phyloP scores from a whole-genome alignment of 2,329 filamentous ascomycete species.

The Leptographium wingfieldii region DNA sequence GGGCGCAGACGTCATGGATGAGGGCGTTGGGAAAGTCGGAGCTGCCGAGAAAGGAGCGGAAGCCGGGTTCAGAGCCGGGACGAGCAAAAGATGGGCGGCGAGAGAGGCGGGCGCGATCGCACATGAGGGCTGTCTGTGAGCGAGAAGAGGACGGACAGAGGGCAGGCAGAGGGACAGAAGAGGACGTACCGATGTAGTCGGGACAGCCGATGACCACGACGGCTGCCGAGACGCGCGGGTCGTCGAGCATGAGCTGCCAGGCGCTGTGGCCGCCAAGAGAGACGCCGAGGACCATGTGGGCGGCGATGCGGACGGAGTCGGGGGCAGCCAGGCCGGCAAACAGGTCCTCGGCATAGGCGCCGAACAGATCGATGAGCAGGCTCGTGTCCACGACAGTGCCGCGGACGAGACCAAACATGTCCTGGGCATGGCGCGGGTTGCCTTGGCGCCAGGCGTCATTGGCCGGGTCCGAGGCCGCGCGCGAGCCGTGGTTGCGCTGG shows the following conservation, averaged over 20 bases:
- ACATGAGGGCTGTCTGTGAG: constrained; percentile 43
- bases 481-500: constrained; percentile 79
- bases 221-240: constrained; percentile 65
- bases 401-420: constrained; percentile 76
- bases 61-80: constrained; percentile 36
- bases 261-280: constrained; percentile 78
- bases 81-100: constrained; percentile 49
- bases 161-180: neutral
- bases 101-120: constrained; percentile 60
- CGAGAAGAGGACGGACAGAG: neutral
- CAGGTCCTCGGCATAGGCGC: constrained; percentile 26
- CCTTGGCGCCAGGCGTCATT: constrained; percentile 72
- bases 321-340: neutral
- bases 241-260: constrained; percentile 72
- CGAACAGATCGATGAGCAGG: constrained; percentile 63
- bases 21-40: constrained; percentile 62
- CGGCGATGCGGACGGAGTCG: constrained; percentile 4
- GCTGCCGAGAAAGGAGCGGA: constrained; percentile 59
- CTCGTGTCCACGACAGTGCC: constrained; percentile 63
- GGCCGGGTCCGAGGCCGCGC: constrained; percentile 51
- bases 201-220: constrained; percentile 80
- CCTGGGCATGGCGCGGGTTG: constrained; percentile 71
- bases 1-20: constrained; percentile 45
- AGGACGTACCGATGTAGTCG: constrained; percentile 57
- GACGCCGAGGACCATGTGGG: constrained; percentile 66